Base-by-base conservation (phyloP, 306 rosid species). In the Dalbergia cultrata region DNA sequence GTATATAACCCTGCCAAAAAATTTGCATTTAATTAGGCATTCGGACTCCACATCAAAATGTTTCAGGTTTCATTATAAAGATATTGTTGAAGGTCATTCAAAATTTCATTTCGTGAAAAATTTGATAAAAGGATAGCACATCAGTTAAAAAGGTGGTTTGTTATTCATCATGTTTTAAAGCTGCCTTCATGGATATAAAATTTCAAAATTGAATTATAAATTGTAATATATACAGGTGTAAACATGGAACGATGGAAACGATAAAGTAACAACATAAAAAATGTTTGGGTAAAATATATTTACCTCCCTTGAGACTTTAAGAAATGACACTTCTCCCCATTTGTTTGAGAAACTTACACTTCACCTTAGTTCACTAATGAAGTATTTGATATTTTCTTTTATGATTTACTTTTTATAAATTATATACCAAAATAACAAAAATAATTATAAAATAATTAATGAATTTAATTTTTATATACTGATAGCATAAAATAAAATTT, bases 1-100 rank as follows among this genome's bases (percentile, higher is more conserved):
- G 88, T 75, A 93, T 43, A 80, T 93, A 95, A 74, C 99, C 99
- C 97, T 95, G 91, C 85, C 74, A 83, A 81, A 62, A 83, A 58
- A 53, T 79, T 78, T 39, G 72, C 68, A 85, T n/a, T n/a, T 6
- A 64, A 53, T 71, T 58, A 72, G n/a, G 13, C 12, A 13, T 47
- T 9, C 13, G 5, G 54, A 65, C 44, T 16, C n/a, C 35, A 7
- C 21, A 34, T 14, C 16, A 22, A 39, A 70, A 44, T 78, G 70
- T 37, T 61, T 59, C 10, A 60, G 60, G 11, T 6, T 47, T 60
- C 67, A 31, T 41, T 18, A 43, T 39, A 76, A 63, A 16, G 34
- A 39, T 22, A 39, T 3, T 59, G 81, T 13, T 44, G 39, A 64
- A 59, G 43, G 26, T 68, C 56, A 37, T 59, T 37, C 72, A 31